phyloP scores from a whole-genome alignment of 768 basidiomycete genomes.

The Amanita jacksonii region DNA sequence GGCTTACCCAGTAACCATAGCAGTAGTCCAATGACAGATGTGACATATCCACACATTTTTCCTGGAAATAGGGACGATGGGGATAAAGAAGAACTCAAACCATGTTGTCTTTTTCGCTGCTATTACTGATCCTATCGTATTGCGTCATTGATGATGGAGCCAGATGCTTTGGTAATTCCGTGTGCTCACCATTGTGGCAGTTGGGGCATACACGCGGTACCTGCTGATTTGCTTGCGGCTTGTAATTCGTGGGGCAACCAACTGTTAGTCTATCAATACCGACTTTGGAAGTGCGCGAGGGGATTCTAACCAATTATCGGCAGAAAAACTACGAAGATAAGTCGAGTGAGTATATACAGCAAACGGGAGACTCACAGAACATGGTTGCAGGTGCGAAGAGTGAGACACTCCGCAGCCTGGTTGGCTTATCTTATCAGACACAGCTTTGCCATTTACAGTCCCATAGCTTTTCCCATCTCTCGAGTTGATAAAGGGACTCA shows the following conservation, averaged over 20 bases:
- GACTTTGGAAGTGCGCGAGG: too few relatives aligned
- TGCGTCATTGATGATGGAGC: slow-evolving; percentile 3
- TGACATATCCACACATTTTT: slow-evolving; percentile 62
- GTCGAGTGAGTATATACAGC: neutral
- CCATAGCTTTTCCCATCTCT: too few relatives aligned
- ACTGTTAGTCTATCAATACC: too few relatives aligned
- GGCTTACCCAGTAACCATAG: slow-evolving; percentile 41
- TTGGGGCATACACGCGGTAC: slow-evolving; percentile 52
- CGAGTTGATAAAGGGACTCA: too few relatives aligned
- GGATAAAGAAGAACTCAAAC: slow-evolving; percentile 74
- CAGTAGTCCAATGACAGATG: slow-evolving; percentile 59
- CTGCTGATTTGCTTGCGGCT: slow-evolving; percentile 42
- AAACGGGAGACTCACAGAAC: slow-evolving; percentile 4
- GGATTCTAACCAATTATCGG: slow-evolving; percentile 30
- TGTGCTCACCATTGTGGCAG: slow-evolving; percentile 59
- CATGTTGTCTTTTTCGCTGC: slow-evolving; percentile 57
- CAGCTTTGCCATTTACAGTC: too few relatives aligned
- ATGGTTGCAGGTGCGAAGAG: slow-evolving; percentile 1
- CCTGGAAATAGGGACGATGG: slow-evolving; percentile 53
- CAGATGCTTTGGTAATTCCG: neutral
- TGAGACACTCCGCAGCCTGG: neutral
- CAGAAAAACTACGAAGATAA: slow-evolving; percentile 32
- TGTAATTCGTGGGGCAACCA: slow-evolving; percentile 54
- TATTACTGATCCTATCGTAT: slow-evolving; percentile 46
- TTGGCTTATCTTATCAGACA: neutral